Conservation (phyloP, 768 basidiomycete genomes). For the Amanita pseudoporphyria region DNA sequence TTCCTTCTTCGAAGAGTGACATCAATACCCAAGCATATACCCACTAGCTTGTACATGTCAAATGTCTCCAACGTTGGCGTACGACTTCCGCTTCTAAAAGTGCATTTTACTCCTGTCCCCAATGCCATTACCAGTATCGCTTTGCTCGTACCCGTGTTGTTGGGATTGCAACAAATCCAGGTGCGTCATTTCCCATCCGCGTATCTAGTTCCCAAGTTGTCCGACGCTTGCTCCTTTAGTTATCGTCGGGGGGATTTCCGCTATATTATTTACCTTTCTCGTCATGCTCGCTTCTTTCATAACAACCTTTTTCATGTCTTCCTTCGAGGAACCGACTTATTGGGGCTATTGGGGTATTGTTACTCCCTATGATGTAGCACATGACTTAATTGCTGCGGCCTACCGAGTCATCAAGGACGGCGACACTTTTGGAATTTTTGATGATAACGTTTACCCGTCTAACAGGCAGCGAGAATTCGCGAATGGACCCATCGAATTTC, state of each 20-base stretch:
- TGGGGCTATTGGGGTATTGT: constrained; percentile 33
- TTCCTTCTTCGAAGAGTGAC: constrained; percentile 4
- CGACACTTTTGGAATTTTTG: constrained; percentile 31
- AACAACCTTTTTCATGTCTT: constrained; percentile 55
- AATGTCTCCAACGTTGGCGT: constrained; percentile 71
- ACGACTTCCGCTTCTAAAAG: constrained; percentile 47
- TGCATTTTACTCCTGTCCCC: constrained; percentile 73
- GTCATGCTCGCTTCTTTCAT: constrained; percentile 63
- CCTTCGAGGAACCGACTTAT: constrained; percentile 44
- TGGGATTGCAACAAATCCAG: constrained; percentile 71
- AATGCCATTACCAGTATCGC: constrained; percentile 71
- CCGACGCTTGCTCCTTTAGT: constrained; percentile 30
- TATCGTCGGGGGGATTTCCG: constrained; percentile 50
- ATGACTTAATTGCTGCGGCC: constrained; percentile 53
- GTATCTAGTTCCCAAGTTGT: constrained; percentile 7
- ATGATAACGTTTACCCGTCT: constrained; percentile 20
- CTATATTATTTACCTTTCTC: constrained; percentile 51
- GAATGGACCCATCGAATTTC: constrained; percentile 9
- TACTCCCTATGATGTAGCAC: constrained; percentile 47
- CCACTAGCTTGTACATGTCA: constrained; percentile 65
- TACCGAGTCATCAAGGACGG: constrained; percentile 54
- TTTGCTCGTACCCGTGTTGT: constrained; percentile 62
- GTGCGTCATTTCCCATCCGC: constrained; percentile 25
- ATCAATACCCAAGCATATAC: constrained; percentile 9
- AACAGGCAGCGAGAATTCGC: constrained; percentile 9